Base-by-base conservation (phyloP, 257 asterid species). In the Solanum paucissectum region DNA sequence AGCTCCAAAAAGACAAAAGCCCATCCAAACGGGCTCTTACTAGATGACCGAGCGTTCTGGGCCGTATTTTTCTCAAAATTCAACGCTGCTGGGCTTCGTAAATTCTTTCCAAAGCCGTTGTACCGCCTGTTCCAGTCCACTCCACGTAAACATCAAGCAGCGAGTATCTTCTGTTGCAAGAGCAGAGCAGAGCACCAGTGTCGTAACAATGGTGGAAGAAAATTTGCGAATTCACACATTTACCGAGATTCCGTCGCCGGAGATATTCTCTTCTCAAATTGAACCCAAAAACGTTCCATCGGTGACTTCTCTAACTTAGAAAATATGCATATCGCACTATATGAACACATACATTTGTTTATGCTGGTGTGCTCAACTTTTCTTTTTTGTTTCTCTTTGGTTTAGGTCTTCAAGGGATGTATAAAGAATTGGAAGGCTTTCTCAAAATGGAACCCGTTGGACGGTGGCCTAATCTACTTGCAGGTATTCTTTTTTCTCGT, bases 401-500 rank as follows among this genome's bases (percentile, higher is more conserved):
- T 86, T 9, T 88, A 97, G 99, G 98, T 94, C 25, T 90, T 97
- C 74, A 83, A 86, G n/a, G 96, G 97, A 34, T 95, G 99, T 87
- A 88, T 93, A 16, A 94, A 88, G 90, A 84, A 92, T 52, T 97
- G 99, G 98, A 92, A 93, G 87, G 98, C 98, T 74, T 92, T 93
- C 92, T 89, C 95, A 8, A 94, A 90, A 66, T 97, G 99, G 99
- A 93, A 94, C 49, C 95, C 94, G 27, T 86, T 89, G 11, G 91
- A 93, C 91, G 99, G 97, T 75, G 98, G 99, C 86, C 94, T 97
- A 83, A 93, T 93, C 69, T 96, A 96, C 91, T 91, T 97, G 94
- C 95, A 92, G 97, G 98, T 94, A 37, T 84, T 84, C 29, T 37
- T 44, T 86, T 89, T 9, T 25, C 13, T 85, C 10, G 52, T n/a